A percentile compares a stretch with the other conserved stretches of the same genome.
Evolutionary conservation across 129 eudicot genomes (phyloP).

Genomic region (Flaveria ramosissima): DNA sequence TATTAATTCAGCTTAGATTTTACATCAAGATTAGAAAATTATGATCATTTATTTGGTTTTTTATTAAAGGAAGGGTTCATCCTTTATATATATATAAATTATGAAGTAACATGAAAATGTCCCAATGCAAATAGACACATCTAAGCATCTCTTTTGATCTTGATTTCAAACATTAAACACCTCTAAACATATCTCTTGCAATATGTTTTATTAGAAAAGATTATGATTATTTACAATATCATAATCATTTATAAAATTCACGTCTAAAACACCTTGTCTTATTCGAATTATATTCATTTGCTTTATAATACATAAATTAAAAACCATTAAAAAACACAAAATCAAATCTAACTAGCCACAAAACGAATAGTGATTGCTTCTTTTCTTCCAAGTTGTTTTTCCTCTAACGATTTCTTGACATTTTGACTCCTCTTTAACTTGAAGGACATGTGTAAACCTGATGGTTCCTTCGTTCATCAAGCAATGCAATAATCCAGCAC

Average conservation of each 20-base stretch:
- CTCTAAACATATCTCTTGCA: neutral
- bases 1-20: slow-evolving; percentile 30
- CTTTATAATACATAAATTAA: slow-evolving; percentile 26
- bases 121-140: neutral
- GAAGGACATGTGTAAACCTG: slow-evolving; percentile 67
- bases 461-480: slow-evolving; percentile 37
- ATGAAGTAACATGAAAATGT: too few species aligned
- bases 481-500: slow-evolving; percentile 44
- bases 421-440: slow-evolving; percentile 51
- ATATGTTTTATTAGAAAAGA: slow-evolving; percentile 15
- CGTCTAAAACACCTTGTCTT: neutral
- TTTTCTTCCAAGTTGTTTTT: slow-evolving; percentile 79
- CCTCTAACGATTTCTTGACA: slow-evolving; percentile 80
- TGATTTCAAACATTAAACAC: neutral
- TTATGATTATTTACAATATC: slow-evolving; percentile 25
- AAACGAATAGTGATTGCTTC: slow-evolving; percentile 31
- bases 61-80: neutral
- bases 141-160: neutral
- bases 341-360: slow-evolving; percentile 10
- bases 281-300: slow-evolving; percentile 27
- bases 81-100: too few species aligned
- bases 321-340: neutral
- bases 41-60: slow-evolving; percentile 17
- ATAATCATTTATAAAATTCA: slow-evolving; percentile 5
- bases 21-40: slow-evolving; percentile 28